Evolutionary conservation across 106 monocot genomes (phyloP), one percentile per base, ranked within the genome.

Genomic region (Apostasia ramifera): DNA sequence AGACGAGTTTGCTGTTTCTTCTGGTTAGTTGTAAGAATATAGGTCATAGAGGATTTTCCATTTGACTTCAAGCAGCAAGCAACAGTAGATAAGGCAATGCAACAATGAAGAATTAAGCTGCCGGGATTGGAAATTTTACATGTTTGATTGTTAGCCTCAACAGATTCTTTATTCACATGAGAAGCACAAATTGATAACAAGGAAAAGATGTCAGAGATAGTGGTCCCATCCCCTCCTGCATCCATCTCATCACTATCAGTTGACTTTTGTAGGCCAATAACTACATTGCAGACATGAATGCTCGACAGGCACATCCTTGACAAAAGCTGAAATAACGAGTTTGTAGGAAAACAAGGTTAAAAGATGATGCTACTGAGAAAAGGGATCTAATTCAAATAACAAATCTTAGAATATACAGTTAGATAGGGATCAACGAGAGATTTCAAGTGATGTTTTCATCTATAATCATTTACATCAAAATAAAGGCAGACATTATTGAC

Each of bases 1-100:
- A 98, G 80, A 15, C 98, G 84, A 66, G 78, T 79, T 58, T 81
- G 77, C 79, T 90, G 87, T 71, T 85, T 93, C 57, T 93, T 93
- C 51, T 78, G 87, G 37, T 85, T 87, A 72, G 46, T 77, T 13
- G 87, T 83, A 67, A 98, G 86, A 53, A 98, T 87, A 67, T 65
- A 68, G 52, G 83, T 74, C 50, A 84, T 75, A 2, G 84, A 83
- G 57, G 3, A 73, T 44, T 83, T 80, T 63, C 78, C 79, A 69
- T 72, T 55, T 52, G 78, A 77, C 47, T 76, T 84, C 69, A 89
- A 59, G 63, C 81, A 74, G 61, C 65, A 57, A 60, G 98, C 80
- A 72, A 98, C 78, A 62, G 83, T 84, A 43, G 93, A 85, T 69
- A 98, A 76, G 7, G 87, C 74, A 55, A 85, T 66, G 78, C 93